Base-by-base conservation (phyloP, 2,329 filamentous ascomycete genomes). In the Fusarium tuaranense region DNA sequence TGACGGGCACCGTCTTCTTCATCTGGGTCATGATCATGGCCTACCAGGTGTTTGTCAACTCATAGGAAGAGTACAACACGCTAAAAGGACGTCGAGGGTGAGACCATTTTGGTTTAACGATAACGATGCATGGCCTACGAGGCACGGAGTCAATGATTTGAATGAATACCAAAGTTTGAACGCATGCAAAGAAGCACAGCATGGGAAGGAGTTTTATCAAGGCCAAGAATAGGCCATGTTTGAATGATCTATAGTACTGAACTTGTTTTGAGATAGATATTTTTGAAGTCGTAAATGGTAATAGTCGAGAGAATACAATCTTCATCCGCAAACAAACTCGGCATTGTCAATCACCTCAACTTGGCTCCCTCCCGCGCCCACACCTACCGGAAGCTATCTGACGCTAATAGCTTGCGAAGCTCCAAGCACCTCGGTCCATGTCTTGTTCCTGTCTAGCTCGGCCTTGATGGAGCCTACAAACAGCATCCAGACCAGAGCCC, bases 11-110 rank as follows among this genome's bases (percentile, higher is more conserved):
- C 20, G 82, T 92, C 1, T 92, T 92, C 73, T 80, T 92, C 68
- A 78, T 92, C n/a, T 92, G 91, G 91, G 89, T 92, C 77, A 92
- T 92, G 86, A 84, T 92, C 71, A 92, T 92, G 88, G 88, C 90
- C 13, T 90, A 91, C 75, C 90, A 91, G 72, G 91, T 92, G 12
- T 92, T 90, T 83, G 87, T 81, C 69, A 80, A 82, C 60, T 85
- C 84, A 72, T 84, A 65, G 65, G n/a, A 22, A 34, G 14, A 53
- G n/a, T 30, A 12, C 7, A 46, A 16, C 14, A 12, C 9, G 20
- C 18, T 16, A n/a, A 30, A 46, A 22, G 20, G 70, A 32, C 16
- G 10, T 14, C 7, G 36, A 34, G 27, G 18, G 46, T 0, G 30
- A 25, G 30, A 46, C 22, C 39, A 53, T 65, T 59, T 20, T 44